Percentiles rank a stretch among this genome's conserved stretches.
These are phyloP conservation scores for Trichoderma sp. DNA, from an alignment of 2,329 filamentous ascomycete species.

Conservation along the genomic window DNA sequence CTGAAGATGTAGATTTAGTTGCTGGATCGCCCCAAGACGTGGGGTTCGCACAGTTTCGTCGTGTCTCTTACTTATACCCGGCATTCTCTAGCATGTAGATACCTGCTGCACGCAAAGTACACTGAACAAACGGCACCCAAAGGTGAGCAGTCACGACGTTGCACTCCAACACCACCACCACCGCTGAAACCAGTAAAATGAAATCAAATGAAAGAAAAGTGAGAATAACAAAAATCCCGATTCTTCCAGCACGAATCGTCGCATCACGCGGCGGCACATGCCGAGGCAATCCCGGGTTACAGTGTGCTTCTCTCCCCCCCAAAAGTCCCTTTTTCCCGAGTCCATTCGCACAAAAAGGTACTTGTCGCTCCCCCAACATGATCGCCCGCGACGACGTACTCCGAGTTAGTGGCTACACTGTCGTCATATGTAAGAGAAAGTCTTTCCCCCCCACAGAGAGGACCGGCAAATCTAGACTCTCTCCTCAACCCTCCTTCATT, in stretches of 20 bases:
- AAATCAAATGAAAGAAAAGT: not conserved
- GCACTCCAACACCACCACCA: not conserved
- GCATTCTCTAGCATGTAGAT: not conserved
- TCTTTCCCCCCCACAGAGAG: not conserved
- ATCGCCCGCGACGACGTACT: not conserved
- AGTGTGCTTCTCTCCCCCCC: not conserved
- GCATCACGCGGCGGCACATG: not conserved
- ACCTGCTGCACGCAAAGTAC: not conserved
- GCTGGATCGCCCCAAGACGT: not conserved
- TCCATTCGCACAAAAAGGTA: not conserved
- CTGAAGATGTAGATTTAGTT: not conserved
- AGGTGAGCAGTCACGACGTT: not conserved
- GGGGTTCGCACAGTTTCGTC: not conserved
- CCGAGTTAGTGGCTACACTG: not conserved
- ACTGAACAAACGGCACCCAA: not conserved
- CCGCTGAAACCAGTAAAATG: not conserved
- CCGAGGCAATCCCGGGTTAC: conserved; percentile 17
- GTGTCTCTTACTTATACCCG: not conserved
- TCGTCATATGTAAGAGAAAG: conserved; percentile 10
- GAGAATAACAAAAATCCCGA: not conserved
- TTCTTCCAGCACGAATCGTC: not conserved
- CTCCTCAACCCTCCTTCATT: not conserved
- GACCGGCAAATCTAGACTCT: conserved; percentile 2
- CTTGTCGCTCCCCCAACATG: not conserved
- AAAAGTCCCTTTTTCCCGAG: conserved; percentile 21